phyloP scores from a whole-genome alignment of 83 land plant genomes.

The Diphasiastrum complanatum region DNA sequence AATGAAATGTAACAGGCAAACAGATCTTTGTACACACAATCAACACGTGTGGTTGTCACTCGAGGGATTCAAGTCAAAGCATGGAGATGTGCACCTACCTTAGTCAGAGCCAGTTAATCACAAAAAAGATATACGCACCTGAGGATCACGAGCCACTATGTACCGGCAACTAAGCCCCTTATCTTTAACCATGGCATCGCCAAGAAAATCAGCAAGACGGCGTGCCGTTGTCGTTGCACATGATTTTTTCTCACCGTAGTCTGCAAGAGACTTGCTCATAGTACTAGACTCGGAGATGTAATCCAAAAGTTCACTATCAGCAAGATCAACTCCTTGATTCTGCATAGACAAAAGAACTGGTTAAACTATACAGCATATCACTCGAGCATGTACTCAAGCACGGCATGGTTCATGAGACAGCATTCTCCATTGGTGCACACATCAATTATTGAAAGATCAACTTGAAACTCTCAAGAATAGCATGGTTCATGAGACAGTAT shows the following conservation, averaged over 20 bases:
- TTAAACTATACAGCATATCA: background rate
- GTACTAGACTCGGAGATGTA: constrained; percentile 98
- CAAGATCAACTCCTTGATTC: constrained; percentile 92
- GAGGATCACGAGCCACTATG: constrained; percentile 90
- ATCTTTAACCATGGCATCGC: constrained; percentile 96
- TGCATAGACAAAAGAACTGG: constrained; percentile 21
- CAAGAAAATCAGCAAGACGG: constrained; percentile 97
- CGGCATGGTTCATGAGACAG: too few relatives aligned
- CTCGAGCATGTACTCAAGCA: too few relatives aligned
- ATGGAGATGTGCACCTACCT: background rate
- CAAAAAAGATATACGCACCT: constrained; percentile 37
- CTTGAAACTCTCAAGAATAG: too few relatives aligned
- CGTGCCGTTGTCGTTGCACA: constrained; percentile 98
- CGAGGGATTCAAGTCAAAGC: background rate
- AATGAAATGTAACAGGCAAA: background rate
- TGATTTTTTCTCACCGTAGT: constrained; percentile 96
- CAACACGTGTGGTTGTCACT: background rate
- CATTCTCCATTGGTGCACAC: too few relatives aligned
- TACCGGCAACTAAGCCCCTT: constrained; percentile 92
- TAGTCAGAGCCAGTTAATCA: background rate
- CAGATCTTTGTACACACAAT: background rate
- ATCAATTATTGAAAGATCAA: too few relatives aligned
- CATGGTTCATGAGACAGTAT: too few relatives aligned
- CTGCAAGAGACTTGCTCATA: constrained; percentile 96
- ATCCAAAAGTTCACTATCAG: constrained; percentile 88